Evolutionary conservation across 2,329 filamentous ascomycete genomes (phyloP).

Genomic region (Penicillium occitanis): DNA sequence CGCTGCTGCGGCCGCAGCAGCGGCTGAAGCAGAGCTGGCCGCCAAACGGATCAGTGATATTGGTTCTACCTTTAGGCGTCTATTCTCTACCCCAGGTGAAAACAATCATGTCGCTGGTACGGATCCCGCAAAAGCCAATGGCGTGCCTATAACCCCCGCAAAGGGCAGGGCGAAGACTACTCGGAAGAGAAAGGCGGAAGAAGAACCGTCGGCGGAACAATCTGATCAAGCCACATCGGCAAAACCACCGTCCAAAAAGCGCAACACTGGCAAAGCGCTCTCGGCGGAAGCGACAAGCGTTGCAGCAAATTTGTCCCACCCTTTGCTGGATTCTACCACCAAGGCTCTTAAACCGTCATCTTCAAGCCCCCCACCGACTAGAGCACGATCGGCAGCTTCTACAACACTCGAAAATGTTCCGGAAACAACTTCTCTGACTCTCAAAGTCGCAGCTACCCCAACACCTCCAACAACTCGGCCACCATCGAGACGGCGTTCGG

Average conservation of each 20-base stretch:
- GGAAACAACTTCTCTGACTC: conserved; percentile 22
- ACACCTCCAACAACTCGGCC: conserved; percentile 34
- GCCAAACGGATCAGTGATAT: conserved; percentile 40
- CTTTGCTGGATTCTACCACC: conserved; percentile 1
- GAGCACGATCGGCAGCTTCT: conserved; percentile 17
- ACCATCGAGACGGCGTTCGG: conserved; percentile 35
- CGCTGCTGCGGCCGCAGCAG: too few relatives aligned
- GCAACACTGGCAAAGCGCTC: conserved; percentile 32
- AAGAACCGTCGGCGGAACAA: conserved; percentile 27
- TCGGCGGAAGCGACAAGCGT: conserved; percentile 23
- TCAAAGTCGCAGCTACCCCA: conserved; percentile 27
- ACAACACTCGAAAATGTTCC: not conserved
- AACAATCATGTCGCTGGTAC: conserved; percentile 27
- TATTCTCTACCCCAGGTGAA: conserved; percentile 34
- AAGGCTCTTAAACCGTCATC: conserved; percentile 14
- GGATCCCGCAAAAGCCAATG: conserved; percentile 14
- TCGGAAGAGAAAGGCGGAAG: conserved; percentile 58
- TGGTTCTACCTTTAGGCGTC: conserved; percentile 39
- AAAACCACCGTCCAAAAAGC: conserved; percentile 34
- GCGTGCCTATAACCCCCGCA: conserved; percentile 9
- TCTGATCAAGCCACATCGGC: conserved; percentile 10
- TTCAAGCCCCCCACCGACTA: conserved; percentile 15
- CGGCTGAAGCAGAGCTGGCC: conserved; percentile 40
- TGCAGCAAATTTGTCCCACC: not conserved
- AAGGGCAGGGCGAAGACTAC: conserved; percentile 32